Evolutionary conservation across 192 early-diverging fungal genomes (phyloP), one percentile per base, ranked within the genome.

Genomic region (Lobosporangium transversale): DNA sequence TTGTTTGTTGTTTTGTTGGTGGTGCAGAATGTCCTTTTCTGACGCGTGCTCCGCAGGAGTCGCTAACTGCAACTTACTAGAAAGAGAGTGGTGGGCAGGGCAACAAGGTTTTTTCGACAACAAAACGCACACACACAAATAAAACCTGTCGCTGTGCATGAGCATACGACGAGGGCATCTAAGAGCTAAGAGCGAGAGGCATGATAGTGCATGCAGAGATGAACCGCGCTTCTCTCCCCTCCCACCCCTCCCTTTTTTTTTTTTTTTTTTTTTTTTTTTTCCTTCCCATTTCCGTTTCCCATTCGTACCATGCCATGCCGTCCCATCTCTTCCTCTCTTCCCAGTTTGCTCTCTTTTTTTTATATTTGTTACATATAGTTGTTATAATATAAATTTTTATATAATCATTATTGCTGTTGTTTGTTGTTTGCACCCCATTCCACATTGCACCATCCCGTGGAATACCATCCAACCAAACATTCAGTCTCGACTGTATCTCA

Each of bases 121-220:
- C n/a, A n/a, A n/a, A n/a, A n/a, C n/a, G n/a, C n/a, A n/a, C n/a
- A n/a, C n/a, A n/a, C n/a, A n/a, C n/a, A n/a, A n/a, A n/a, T 60
- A 44, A 44, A 29, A 64, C 40, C 37, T 56, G 33, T 66, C 52
- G 63, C 53, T 66, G 63, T 55, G 63, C 24, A 66, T 66, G 53
- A 48, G 30, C 29, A 44, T 31, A 26, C 44, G 35, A 56, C 23
- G 23, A 4, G 23, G 23, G 43, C 29, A n/a, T n/a, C n/a, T n/a
- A n/a, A n/a, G n/a, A n/a, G n/a, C n/a, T n/a, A 21, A 49, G 47
- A 26, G 43, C 9, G 40, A 20, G 47, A 36, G 48, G 32, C 20
- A 36, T 31, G 27, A 24, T 35, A 24, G 59, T 62, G 35, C 50
- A 53, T 52, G 58, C 58, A 50, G 3, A 18, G 17, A 29, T 40